Conservation (phyloP, 331 rosid genomes). For the Pyrus hybrid region DNA sequence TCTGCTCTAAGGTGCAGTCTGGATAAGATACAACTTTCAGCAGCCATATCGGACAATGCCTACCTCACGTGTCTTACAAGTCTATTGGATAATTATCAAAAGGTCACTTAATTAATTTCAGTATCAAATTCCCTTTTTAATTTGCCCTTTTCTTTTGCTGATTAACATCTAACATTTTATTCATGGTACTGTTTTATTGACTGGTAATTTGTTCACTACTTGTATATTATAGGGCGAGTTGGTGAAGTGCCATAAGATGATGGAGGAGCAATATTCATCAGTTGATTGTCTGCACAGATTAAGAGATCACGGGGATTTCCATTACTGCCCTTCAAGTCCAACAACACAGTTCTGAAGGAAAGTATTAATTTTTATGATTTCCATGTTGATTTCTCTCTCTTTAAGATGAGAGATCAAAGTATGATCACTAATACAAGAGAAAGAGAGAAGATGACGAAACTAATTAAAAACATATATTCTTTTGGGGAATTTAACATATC, state of each 20-base stretch:
- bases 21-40: slow-evolving; percentile 3
- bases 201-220: not conserved
- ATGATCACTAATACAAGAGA: not conserved
- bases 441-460: not conserved
- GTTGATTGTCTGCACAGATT: not conserved
- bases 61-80: slow-evolving; percentile 9
- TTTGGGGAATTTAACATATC: too few species aligned
- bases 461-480: not conserved
- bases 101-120: slow-evolving; percentile 19
- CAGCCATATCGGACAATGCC: not conserved
- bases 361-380: not conserved
- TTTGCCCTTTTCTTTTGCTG: not conserved
- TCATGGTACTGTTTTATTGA: slow-evolving; percentile 8
- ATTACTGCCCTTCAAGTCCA: slow-evolving; percentile 36
- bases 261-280: slow-evolving; percentile 23
- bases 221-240: slow-evolving; percentile 23
- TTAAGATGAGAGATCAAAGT: not conserved
- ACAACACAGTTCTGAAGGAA: slow-evolving; percentile 38
- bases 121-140: not conserved
- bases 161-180: not conserved
- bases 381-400: slow-evolving; percentile 15
- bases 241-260: slow-evolving; percentile 26
- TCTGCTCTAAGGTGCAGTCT: slow-evolving; percentile 31
- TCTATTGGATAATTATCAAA: slow-evolving; percentile 20
- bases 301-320: not conserved